Conservation (phyloP, 2,329 filamentous ascomycete genomes). For the Alternaria dauci region DNA sequence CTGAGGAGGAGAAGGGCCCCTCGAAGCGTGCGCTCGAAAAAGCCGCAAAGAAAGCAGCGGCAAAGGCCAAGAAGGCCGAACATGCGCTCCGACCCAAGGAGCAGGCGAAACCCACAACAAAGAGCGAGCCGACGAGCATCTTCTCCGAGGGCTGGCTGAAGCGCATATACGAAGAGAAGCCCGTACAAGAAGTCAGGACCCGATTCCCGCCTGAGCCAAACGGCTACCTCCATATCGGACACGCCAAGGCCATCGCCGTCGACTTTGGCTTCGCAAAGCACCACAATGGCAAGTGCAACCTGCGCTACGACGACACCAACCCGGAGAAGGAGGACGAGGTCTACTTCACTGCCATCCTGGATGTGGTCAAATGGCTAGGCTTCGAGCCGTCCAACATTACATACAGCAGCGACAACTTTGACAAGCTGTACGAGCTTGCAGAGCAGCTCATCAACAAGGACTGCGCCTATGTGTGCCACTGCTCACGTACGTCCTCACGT, state of each 20-base stretch:
- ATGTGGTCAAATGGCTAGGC: slow-evolving; percentile 86
- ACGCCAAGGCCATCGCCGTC: slow-evolving; percentile 93
- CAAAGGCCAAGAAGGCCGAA: slow-evolving; percentile 54
- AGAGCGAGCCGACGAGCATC: slow-evolving; percentile 46
- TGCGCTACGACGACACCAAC: slow-evolving; percentile 94
- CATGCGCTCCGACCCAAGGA: slow-evolving; percentile 54
- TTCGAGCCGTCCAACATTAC: slow-evolving; percentile 83
- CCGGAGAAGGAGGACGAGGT: slow-evolving; percentile 90
- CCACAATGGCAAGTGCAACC: slow-evolving; percentile 78
- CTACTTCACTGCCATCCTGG: slow-evolving; percentile 88
- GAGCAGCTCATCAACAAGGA: slow-evolving; percentile 80
- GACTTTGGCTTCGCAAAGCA: slow-evolving; percentile 94
- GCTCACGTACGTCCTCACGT: slow-evolving; percentile 61
- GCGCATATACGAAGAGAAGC: slow-evolving; percentile 61
- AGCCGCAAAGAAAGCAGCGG: slow-evolving; percentile 59
- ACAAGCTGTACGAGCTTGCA: slow-evolving; percentile 84
- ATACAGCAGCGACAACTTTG: slow-evolving; percentile 90
- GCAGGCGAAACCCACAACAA: slow-evolving; percentile 42
- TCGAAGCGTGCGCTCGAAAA: slow-evolving; percentile 61
- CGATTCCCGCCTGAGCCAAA: slow-evolving; percentile 74
- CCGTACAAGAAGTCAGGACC: slow-evolving; percentile 55
- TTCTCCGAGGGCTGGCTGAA: slow-evolving; percentile 61
- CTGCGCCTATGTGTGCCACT: slow-evolving; percentile 84
- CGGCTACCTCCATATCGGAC: slow-evolving; percentile 91
- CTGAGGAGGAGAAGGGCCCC: slow-evolving; percentile 47